phyloP scores from a whole-genome alignment of 2,329 filamentous ascomycete genomes.

The Ceratocystiopsis brevicomis region DNA sequence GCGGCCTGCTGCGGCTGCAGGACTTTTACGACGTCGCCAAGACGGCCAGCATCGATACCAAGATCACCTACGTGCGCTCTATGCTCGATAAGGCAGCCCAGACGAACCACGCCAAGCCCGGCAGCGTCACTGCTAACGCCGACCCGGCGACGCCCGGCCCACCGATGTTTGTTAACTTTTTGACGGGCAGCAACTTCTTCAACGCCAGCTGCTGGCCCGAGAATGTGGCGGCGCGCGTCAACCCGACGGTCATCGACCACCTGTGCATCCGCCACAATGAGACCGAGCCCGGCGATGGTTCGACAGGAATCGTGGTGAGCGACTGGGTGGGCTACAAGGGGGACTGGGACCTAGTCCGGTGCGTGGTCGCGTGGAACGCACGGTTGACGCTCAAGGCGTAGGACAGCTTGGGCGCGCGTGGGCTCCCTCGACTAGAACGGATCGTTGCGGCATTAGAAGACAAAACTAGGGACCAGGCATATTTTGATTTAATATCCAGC shows the following conservation, averaged over 20 bases:
- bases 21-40: slow-evolving; percentile 85
- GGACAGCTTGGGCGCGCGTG: too few species aligned
- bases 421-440: too few species aligned
- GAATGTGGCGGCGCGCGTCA: slow-evolving; percentile 70
- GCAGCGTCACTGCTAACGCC: not conserved
- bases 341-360: slow-evolving; percentile 78
- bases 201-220: slow-evolving; percentile 84
- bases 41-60: slow-evolving; percentile 56
- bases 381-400: slow-evolving; percentile 33
- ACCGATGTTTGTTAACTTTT: slow-evolving; percentile 77
- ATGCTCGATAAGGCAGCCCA: slow-evolving; percentile 58
- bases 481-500: too few species aligned
- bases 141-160: slow-evolving; percentile 12
- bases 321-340: slow-evolving; percentile 80
- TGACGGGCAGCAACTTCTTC: slow-evolving; percentile 89
- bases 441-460: too few species aligned
- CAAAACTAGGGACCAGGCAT: too few species aligned
- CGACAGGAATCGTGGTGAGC: slow-evolving; percentile 74
- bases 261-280: slow-evolving; percentile 38
- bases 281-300: slow-evolving; percentile 44
- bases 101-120: slow-evolving; percentile 17
- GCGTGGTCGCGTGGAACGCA: slow-evolving; percentile 83
- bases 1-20: slow-evolving; percentile 66
- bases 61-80: slow-evolving; percentile 53
- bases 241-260: slow-evolving; percentile 52